phyloP scores from a whole-genome alignment of 1,284 basidiomycete species.

The Leccinum subspadiceum region DNA sequence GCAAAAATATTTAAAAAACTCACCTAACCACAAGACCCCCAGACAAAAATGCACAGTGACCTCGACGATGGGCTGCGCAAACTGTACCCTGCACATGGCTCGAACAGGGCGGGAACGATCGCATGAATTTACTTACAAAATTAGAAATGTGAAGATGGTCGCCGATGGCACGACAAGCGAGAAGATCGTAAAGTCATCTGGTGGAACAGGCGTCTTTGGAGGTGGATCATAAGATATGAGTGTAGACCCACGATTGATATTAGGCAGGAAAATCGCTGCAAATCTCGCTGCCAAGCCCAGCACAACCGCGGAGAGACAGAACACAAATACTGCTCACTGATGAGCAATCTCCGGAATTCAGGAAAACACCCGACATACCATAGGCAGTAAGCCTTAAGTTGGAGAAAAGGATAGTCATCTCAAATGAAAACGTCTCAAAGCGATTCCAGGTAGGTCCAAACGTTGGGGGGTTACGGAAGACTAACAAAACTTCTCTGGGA shows the following conservation, averaged over 20 bases:
- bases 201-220: constrained; percentile 1
- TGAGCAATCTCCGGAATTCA: constrained; percentile 5
- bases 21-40: constrained; percentile 66
- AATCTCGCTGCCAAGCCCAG: constrained; percentile 68
- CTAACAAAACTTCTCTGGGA: constrained; percentile 15
- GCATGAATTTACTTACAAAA: constrained; percentile 41
- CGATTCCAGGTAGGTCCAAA: constrained; percentile 16
- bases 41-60: constrained; percentile 52
- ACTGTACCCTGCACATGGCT: constrained; percentile 51
- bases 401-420: constrained; percentile 58
- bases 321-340: constrained; percentile 46
- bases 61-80: constrained; percentile 66
- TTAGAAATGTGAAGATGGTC: constrained; percentile 57
- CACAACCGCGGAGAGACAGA: constrained; percentile 61
- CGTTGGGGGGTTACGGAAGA: constrained; percentile 8
- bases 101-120: not conserved
- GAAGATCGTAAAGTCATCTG: constrained; percentile 71
- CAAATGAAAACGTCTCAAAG: not conserved
- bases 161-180: constrained; percentile 59
- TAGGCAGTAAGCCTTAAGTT: constrained; percentile 53
- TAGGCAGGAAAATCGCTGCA: constrained; percentile 61
- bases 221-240: not conserved
- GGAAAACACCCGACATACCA: constrained; percentile 33
- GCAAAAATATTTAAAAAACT: constrained; percentile 22
- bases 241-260: constrained; percentile 52